These are phyloP conservation scores for Apiospora sp. DNA, from an alignment of 2,329 filamentous ascomycete genomes.

Conservation along the genomic window DNA sequence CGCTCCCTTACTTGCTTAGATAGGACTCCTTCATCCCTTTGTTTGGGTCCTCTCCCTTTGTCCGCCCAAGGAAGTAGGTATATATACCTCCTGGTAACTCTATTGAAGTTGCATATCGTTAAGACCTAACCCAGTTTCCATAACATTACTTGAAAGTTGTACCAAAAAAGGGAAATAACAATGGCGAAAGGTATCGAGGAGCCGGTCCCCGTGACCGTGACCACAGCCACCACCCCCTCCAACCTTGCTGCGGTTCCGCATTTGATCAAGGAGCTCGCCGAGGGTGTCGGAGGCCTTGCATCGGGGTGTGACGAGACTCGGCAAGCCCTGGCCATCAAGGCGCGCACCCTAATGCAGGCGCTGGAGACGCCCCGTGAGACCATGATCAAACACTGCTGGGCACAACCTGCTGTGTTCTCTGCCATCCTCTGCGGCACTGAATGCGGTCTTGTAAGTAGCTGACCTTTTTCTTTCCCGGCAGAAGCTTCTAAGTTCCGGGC, in stretches of 20 bases:
- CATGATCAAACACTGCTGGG: slow-evolving; percentile 56
- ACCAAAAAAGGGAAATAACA: neutral
- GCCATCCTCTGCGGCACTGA: slow-evolving; percentile 44
- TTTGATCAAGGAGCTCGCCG: slow-evolving; percentile 27
- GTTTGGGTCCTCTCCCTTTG: neutral
- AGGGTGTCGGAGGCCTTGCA: slow-evolving; percentile 11
- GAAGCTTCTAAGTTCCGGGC: too few relatives aligned
- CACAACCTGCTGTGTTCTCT: slow-evolving; percentile 40
- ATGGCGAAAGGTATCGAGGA: neutral
- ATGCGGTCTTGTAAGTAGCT: slow-evolving; percentile 22
- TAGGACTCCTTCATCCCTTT: neutral
- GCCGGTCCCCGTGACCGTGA: neutral
- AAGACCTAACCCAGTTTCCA: neutral
- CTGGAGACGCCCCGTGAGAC: slow-evolving; percentile 57
- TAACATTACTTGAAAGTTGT: neutral
- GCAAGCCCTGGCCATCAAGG: slow-evolving; percentile 44
- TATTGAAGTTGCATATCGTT: neutral
- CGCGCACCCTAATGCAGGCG: slow-evolving; percentile 43
- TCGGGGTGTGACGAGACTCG: slow-evolving; percentile 33
- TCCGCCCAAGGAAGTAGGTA: neutral
- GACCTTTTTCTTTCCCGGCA: neutral
- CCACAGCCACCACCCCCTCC: slow-evolving; percentile 1
- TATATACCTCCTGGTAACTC: neutral
- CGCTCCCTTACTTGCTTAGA: neutral
- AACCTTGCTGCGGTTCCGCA: slow-evolving; percentile 20